Evolutionary conservation across 176 grass and related monocot genomes (phyloP), one percentile per base, ranked within the genome.

Genomic region (Alopecurus myosuroides): DNA sequence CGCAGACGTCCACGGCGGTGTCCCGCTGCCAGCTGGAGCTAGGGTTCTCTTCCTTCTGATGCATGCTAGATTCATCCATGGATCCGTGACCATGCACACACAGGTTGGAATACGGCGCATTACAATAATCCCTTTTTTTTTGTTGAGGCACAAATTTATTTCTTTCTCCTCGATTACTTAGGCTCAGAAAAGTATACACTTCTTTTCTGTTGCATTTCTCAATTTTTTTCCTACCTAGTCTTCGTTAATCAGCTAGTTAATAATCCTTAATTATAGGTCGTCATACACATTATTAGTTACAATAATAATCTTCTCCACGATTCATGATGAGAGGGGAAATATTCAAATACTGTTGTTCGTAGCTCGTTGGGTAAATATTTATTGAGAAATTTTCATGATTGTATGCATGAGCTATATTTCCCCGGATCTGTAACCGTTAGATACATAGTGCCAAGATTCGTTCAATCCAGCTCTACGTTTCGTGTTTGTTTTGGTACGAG

Each of bases 1-100:
- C 25, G 51, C 84, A 62, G 30, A 86, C 50, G 15, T 41, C 74
- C 1, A 7, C 55, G 1, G 10, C 48, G 37, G 31, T 11, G 12
- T 56, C 69, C 22, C 72, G 57, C 41, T 90, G 83, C 64, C 78
- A 86, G 19, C 46, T 90, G 34, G 71, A 82, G 78, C 37, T 90
- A 86, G 88, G 84, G 41, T 77, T 82, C 51, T 72, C 86, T 46
- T 78, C 74, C 19, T 75, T 85, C 68, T 76, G 30, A 85, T 81
- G 70, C 87, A 70, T 76, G 79, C 11, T 37, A 80, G 77, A 86
- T 79, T 26, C 23, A 31, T 86, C 85, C 44, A 68, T 18, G 0
- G 45, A 49, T 84, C 70, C 55, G 62, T 84, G 70, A 84, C 22
- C 82, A 85, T 40, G 82, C 82, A 85, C 22, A 71, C 82, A 85